phyloP scores from a whole-genome alignment of 306 rosid genomes.

The Hippophae gyantsensis region DNA sequence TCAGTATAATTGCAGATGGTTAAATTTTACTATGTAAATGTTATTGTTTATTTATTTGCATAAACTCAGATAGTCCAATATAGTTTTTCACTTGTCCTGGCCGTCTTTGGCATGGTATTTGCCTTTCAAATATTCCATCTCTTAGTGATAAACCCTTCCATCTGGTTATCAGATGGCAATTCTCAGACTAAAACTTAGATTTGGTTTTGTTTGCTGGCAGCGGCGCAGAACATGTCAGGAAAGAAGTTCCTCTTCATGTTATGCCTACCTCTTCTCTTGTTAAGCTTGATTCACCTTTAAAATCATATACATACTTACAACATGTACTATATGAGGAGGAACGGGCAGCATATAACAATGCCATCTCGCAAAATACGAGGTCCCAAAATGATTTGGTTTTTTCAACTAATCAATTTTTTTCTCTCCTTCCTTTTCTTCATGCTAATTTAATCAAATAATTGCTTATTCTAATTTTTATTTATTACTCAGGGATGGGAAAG shows the following conservation, averaged over 20 bases:
- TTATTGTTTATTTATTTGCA: no score
- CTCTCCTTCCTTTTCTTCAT: not conserved
- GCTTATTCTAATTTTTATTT: conserved; percentile 15
- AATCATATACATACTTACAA: conserved; percentile 73
- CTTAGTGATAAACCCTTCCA: conserved; percentile 12
- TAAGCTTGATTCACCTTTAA: conserved; percentile 63
- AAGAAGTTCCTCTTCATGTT: conserved; percentile 89
- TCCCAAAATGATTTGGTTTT: conserved; percentile 23
- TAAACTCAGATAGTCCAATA: no score
- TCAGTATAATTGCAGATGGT: no score
- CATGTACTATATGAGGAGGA: conserved; percentile 85
- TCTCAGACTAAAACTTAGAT: conserved; percentile 19
- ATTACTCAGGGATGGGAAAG: conserved; percentile 64
- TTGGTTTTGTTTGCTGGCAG: conserved; percentile 43
- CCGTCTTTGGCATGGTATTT: not conserved
- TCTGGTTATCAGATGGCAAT: conserved; percentile 11
- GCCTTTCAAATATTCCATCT: not conserved
- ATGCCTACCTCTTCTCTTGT: conserved; percentile 56
- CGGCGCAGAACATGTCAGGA: conserved; percentile 77
- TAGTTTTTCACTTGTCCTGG: no score
- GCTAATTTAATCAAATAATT: conserved; percentile 1
- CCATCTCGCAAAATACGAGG: conserved; percentile 76
- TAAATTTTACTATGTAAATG: no score
- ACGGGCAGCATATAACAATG: conserved; percentile 79
- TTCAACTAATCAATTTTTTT: no score